Evolutionary conservation across 2,329 filamentous ascomycete genomes (phyloP), one percentile per base, ranked within the genome.

Genomic region (Diaporthe australafricana): DNA sequence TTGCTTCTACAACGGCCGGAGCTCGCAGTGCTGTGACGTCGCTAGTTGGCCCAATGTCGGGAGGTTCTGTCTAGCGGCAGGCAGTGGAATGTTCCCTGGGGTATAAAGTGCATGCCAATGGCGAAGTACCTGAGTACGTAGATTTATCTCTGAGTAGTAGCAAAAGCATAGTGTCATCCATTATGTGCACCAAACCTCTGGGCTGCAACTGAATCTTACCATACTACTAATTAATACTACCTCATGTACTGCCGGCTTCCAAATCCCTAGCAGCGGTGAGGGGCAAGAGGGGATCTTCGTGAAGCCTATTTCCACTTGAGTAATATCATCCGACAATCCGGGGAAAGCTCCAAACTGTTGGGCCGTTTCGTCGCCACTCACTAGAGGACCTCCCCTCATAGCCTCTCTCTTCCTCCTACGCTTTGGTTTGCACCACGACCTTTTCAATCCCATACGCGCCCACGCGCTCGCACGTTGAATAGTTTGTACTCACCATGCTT

Each of bases 401-500:
- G 6, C 20, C 5, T 5, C 38, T 47, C 17, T 14, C 11, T 4
- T 12, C 22, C n/a, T 9, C 38, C 17, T 38, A 35, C 25, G 27
- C 30, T n/a, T 27, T 25, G 2, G 22, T 25, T 25, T 40, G 11
- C 35, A 22, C 27, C 20, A 30, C 55, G 9, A 14, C 16, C 40
- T 27, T 42, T 11, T 20, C 50, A 16, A n/a, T 4, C 5, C n/a
- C 55, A 20, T 9, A 38, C 27, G 27, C n/a, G 38, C 50, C 16
- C 38, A 16, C 7, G 42, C 20, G 8, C 4, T 11, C 25, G 38
- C 30, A 56, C 52, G 14, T 40, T 40, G 6, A 40, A 3, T 20
- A 9, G 14, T n/a, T 60, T 27, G n/a, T 16, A 16, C 4, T 40
- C 40, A 48, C 35, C 2, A 40, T 81, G 17, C 75, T 80, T 32